Base-by-base conservation (phyloP, 495 filamentous ascomycete genomes). In the Aspergillus avenaceus region DNA sequence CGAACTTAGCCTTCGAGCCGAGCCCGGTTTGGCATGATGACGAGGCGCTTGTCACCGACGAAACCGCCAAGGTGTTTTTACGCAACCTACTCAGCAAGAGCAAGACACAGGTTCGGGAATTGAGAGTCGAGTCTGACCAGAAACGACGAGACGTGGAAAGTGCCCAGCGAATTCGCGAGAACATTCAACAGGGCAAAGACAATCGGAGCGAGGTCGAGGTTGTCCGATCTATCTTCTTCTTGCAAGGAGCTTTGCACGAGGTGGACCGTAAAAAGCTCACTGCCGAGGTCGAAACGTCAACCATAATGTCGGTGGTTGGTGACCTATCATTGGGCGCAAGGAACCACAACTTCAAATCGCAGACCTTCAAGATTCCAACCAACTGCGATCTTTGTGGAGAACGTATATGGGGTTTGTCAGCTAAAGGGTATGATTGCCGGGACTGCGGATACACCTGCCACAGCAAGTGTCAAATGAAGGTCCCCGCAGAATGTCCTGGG, bases 391-490 rank as follows among this genome's bases (percentile, higher is more conserved):
- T 96, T 4, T 99, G 93, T 55, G 90, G 90, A 4, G 93, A 99
- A 55, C 81, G 92, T 8, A 96, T 97, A 62, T 97, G 93, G 93
- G 93, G 93, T 3, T 63, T 99, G 12, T 90, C 87, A 2, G 93
- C 93, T 21, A 97, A 97, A 69, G 93, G 95, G 2, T 95, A 95
- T 52, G 89, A 90, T 64, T 99, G 93, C 63, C 81, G 85, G 51
- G 91, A 96, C 63, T 99, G 93, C 59, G 95, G 93, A 6, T 99
- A 95, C 67, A 96, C 91, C 2, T 99, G 93, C 59, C 93, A 99
- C 71, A 92, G 83, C 74, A 97, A 99, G 70, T 99, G 93, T 65
- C 88, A 99, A 70, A 88, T 99, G 84, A 99, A 97, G 64, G 95
- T 97, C 1, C 91, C 93, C 0, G 89, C 93, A 4, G 87, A 92